phyloP scores from a whole-genome alignment of 164 flowering plant genomes.

The Hamamelis virginiana region DNA sequence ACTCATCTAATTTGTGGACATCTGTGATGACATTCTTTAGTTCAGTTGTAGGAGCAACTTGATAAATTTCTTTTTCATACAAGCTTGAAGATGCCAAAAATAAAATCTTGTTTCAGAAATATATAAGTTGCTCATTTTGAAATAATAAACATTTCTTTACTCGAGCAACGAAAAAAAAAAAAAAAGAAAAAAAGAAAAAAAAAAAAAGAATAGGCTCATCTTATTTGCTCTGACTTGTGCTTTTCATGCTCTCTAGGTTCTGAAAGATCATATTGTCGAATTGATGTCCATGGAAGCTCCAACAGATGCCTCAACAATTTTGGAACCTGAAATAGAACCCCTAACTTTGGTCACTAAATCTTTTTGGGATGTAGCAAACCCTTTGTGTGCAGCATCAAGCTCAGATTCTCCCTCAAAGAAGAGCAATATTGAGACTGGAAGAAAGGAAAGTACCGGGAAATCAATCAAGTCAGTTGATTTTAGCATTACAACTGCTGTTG shows the following conservation, averaged over 20 bases:
- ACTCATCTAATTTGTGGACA: too few relatives aligned
- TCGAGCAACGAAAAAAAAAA: too few relatives aligned
- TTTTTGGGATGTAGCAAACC: constrained; percentile 59
- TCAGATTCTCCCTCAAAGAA: constrained; percentile 18
- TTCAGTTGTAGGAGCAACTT: not conserved
- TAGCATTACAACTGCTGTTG: constrained; percentile 32
- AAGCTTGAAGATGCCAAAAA: not conserved
- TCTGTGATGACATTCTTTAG: too few relatives aligned
- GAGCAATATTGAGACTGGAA: constrained; percentile 7
- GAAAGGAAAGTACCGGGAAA: constrained; percentile 8
- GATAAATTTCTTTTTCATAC: not conserved
- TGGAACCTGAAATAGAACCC: constrained; percentile 66
- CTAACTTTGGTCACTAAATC: constrained; percentile 35
- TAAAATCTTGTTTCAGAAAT: not conserved
- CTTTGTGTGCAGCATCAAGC: constrained; percentile 19
- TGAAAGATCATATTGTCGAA: constrained; percentile 75
- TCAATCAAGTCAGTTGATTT: constrained; percentile 23
- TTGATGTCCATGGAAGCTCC: constrained; percentile 75
- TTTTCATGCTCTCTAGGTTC: constrained; percentile 42
- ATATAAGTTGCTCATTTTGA: not conserved
- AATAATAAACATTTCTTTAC: not conserved
- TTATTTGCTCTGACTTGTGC: constrained; percentile 2
- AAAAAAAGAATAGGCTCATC: not conserved
- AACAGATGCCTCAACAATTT: constrained; percentile 39
- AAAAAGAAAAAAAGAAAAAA: too few relatives aligned